Percentiles rank a stretch among this genome's conserved stretches.
Evolutionary conservation across 2,329 filamentous ascomycete species (phyloP).

Genomic region (Aspergillus novofumigatus): DNA sequence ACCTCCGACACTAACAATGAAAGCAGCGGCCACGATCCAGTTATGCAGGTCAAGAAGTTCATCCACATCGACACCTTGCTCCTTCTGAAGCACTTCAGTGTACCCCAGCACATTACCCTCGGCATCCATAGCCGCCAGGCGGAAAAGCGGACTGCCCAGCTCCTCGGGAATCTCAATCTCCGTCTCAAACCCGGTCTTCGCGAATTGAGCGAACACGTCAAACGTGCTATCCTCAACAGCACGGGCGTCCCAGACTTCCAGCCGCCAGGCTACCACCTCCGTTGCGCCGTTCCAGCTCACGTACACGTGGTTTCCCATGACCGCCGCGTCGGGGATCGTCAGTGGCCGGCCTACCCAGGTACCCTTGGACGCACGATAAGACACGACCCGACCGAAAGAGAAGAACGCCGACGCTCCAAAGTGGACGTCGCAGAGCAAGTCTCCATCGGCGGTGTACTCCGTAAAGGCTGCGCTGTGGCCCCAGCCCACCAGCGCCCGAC

Average conservation of each 20-base stretch:
- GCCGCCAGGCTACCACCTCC: slow-evolving; percentile 30
- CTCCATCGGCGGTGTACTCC: slow-evolving; percentile 49
- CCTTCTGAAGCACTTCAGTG: slow-evolving; percentile 12
- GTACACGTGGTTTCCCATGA: slow-evolving; percentile 31
- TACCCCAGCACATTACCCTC: slow-evolving; percentile 13
- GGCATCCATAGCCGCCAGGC: slow-evolving; percentile 18
- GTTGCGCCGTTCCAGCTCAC: slow-evolving; percentile 48
- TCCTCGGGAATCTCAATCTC: slow-evolving; percentile 17
- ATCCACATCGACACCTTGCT: background rate
- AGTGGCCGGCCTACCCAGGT: slow-evolving; percentile 50
- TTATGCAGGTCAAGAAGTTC: slow-evolving; percentile 10
- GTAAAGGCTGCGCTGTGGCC: slow-evolving; percentile 48
- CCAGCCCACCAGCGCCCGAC: slow-evolving; percentile 48
- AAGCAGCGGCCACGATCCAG: slow-evolving; percentile 11
- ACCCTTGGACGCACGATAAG: slow-evolving; percentile 54
- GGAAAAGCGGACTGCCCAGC: slow-evolving; percentile 10
- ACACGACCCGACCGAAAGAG: slow-evolving; percentile 40
- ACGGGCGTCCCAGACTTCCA: slow-evolving; percentile 18
- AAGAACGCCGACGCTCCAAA: slow-evolving; percentile 37
- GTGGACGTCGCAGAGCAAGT: slow-evolving; percentile 51
- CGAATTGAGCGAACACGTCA: slow-evolving; percentile 10
- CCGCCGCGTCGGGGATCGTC: slow-evolving; percentile 23
- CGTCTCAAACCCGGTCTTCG: slow-evolving; percentile 32
- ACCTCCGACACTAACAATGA: slow-evolving; percentile 8
- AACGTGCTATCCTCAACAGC: slow-evolving; percentile 12